phyloP scores from a whole-genome alignment of 2,329 filamentous ascomycete genomes.

The Colletotrichum spinosum region DNA sequence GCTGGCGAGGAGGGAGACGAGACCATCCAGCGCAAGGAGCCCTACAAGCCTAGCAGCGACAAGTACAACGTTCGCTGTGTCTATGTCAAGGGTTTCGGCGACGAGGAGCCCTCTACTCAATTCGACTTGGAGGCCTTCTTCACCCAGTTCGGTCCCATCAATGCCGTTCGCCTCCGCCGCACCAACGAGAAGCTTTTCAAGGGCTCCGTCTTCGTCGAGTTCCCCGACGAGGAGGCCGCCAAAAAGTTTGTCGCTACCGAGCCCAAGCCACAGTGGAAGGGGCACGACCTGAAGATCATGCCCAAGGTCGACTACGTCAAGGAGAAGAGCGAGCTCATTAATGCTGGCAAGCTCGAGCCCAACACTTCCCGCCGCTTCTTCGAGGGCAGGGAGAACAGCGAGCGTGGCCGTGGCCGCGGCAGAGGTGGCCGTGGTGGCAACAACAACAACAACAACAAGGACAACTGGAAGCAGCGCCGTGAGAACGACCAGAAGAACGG shows the following conservation, averaged over 20 bases:
- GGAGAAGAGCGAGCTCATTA: conserved; percentile 80
- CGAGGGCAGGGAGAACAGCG: conserved; percentile 56
- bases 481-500: conserved; percentile 72
- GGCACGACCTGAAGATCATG: conserved; percentile 82
- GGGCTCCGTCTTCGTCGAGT: conserved; percentile 96
- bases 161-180: conserved; percentile 88
- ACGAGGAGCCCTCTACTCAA: conserved; percentile 85
- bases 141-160: conserved; percentile 80
- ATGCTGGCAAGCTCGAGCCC: conserved; percentile 75
- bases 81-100: conserved; percentile 95
- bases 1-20: conserved; percentile 79
- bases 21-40: conserved; percentile 79
- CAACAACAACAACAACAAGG: conserved; percentile 41
- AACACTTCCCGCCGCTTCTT: conserved; percentile 60
- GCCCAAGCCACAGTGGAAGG: conserved; percentile 87
- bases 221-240: conserved; percentile 80
- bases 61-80: conserved; percentile 79
- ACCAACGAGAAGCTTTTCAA: conserved; percentile 82
- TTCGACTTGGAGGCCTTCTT: conserved; percentile 97
- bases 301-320: conserved; percentile 89
- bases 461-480: conserved; percentile 74
- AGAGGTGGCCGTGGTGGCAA: conserved; percentile 52
- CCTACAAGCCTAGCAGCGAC: conserved; percentile 71
- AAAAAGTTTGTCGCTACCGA: conserved; percentile 84
- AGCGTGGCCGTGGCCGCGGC: conserved; percentile 47